Evolutionary conservation across 192 early-diverging fungal genomes (phyloP), one percentile per base, ranked within the genome.

Genomic region (Cetraspora pellucida): DNA sequence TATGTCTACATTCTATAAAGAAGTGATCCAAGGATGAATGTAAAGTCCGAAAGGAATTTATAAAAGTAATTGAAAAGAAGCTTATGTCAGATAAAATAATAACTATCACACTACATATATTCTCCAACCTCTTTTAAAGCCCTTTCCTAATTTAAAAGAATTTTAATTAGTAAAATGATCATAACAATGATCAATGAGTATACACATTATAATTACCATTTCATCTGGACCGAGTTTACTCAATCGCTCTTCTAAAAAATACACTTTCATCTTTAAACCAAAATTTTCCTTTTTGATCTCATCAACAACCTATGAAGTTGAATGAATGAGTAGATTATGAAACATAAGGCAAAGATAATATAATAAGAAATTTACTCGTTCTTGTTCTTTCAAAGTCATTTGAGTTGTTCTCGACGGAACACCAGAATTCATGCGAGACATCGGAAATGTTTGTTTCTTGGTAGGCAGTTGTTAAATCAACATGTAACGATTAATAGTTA

Each of bases 201-300:
- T 37, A 37, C 0, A 37, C 7, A 7, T 37, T 37, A 54, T n/a
- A 54, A 19, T 13, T 54, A 19, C 88, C 23, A 81, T 82, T 74
- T 85, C 81, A 47, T 87, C 88, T 2, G 88, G 88, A 17, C 85
- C 86, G 30, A 86, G 46, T 58, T 89, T 81, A 28, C 78, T 81
- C 30, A 87, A 30, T 19, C 82, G 77, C 37, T 87, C 83, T 64
- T 90, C 85, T 52, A 90, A 67, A 75, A 79, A 87, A 66, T 84
- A 89, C 3, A 88, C 78, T 43, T 86, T 82, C 49, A 90, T 54
- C 68, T 90, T 88, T 37, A 90, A 78, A 54, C 81, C 75, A 72
- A 88, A 89, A 45, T 82, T 86, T 11, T 89, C 85, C 63, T 90
- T 87, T 27, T 85, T 81, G 10, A 88, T 78, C 27, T 83, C 81